Base-by-base conservation (phyloP, 1,139 yeast genomes). In the Yamadazyma sp. region DNA sequence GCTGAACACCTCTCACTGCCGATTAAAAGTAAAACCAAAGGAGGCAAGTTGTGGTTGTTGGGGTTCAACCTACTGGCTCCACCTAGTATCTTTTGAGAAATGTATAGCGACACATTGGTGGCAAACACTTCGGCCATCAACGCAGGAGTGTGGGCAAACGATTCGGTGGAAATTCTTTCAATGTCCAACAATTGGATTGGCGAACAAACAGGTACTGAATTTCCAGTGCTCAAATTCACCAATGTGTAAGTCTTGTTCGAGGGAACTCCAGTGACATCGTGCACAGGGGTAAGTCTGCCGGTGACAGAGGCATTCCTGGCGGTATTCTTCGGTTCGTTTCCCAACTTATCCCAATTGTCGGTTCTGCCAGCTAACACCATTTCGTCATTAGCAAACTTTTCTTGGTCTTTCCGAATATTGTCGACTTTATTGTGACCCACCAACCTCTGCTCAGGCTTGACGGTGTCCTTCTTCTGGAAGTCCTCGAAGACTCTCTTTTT, bases 141-240 rank as follows among this genome's bases (percentile, higher is more conserved):
- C 9, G 58, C 57, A 11, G 75, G 67, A 1, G 77, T 51, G 14
- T 82, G 59, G 1, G 79, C 81, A 58, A 70, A 83, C 8, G 68
- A 59, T 20, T 80, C 82, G 4, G 64, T 58, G 13, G 85, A 61
- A 14, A 80, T 57, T 33, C 86, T 70, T 57, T 87, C 94, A 41
- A 88, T 77, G 48, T 87, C 95, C n/a, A 84, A 67, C 44, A 88
- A 62, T 59, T 89, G 96, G 6, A 87, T 79, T 0, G 96, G 92
- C 1, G 92, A 78, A 12, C 90, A 84, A 40, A 82, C 67, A 2
- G 92, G 86, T 3, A 81, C 62, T 2, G 48, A 30, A 3, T 45
- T 42, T 20, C 55, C 54, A 31, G 58, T 59, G 21, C 47, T 51
- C n/a, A 57, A 33, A 29, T 46, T 47, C 6, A 31, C 37, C 15